Base-by-base conservation (phyloP, 768 basidiomycete species). In the Cytidiella melzeri region DNA sequence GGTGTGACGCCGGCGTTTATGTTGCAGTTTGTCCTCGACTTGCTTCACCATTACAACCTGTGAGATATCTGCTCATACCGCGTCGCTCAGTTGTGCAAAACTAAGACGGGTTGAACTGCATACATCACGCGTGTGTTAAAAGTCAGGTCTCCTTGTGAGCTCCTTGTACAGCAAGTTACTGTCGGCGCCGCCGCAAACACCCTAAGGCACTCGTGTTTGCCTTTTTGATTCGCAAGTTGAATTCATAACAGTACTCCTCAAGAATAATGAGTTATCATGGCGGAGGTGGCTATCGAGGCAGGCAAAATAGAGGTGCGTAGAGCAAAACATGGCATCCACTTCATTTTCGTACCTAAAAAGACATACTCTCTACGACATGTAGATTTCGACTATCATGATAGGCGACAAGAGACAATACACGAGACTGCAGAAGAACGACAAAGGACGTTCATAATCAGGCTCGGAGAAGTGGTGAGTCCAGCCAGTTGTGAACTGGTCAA, bases 391-490 rank as follows among this genome's bases (percentile, higher is more conserved):
- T 77, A 76, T 39, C 70, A 73, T 21, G 54, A 65, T 53, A 80
- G 85, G 68, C 75, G 79, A 36, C 77, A 79, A 48, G 82, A 86
- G 50, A 58, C 67, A 34, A 18, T 41, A 5, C 70, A 73, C 56
- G 87, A 90, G 55, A 77, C 84, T 2, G 85, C 87, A 4, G 85
- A 87, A 55, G 79, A 89, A 52, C 84, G 77, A 60, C 69, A 90
- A 30, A 82, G 79, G 63, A 72, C 69, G 43, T 68, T 76, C 38
- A 83, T 92, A 54, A 69, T 89, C 58, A 84, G 81, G 59, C 69
- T 87, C 45, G 89, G 88, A 37, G 89, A 92, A 75, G 87, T 88
- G 66, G 89, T 90, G 60, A 71, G 87, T 70, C n/a, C n/a, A n/a
- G 18, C 30, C 25, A 42, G 20, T 55, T 45, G 6, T 34, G 26